These are phyloP conservation scores for Suhomyces wounanorum DNA, from an alignment of 1,139 yeast species.

Conservation along the genomic window DNA sequence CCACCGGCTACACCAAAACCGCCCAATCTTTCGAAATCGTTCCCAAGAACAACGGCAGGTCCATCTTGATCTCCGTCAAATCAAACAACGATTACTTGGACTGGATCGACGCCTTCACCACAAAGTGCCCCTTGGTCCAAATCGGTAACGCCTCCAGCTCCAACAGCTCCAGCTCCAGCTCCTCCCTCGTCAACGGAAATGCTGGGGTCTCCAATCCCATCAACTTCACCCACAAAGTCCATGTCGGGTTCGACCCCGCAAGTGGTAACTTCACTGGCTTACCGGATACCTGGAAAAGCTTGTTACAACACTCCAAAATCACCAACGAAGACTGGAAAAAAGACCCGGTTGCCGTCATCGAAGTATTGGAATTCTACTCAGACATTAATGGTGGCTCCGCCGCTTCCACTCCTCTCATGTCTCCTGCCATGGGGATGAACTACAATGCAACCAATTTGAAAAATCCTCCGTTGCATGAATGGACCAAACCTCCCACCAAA, in stretches of 20 bases:
- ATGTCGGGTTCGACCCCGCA: constrained; percentile 66
- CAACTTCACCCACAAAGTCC: constrained; percentile 70
- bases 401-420: constrained; percentile 31
- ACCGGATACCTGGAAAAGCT: constrained; percentile 77
- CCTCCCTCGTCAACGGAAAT: constrained; percentile 33
- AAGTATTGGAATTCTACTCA: constrained; percentile 84
- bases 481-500: constrained; percentile 44
- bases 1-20: constrained; percentile 49
- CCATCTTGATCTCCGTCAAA: constrained; percentile 75
- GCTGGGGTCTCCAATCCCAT: constrained; percentile 81
- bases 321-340: constrained; percentile 83
- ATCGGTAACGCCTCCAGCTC: constrained; percentile 29
- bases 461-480: constrained; percentile 31
- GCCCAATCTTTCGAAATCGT: constrained; percentile 76
- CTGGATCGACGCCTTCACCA: constrained; percentile 89
- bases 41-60: constrained; percentile 58
- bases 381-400: constrained; percentile 45
- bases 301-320: constrained; percentile 74
- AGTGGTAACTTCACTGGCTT: constrained; percentile 75
- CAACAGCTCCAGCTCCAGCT: constrained; percentile 13
- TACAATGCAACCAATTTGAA: constrained; percentile 4
- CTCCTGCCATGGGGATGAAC: constrained; percentile 22
- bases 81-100: constrained; percentile 78
- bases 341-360: constrained; percentile 85
- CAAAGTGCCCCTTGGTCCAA: constrained; percentile 72